These are phyloP conservation scores for Globisporangium rhizosaccharum DNA, from an alignment of 352 stramenopile genomes.

Conservation along the genomic window DNA sequence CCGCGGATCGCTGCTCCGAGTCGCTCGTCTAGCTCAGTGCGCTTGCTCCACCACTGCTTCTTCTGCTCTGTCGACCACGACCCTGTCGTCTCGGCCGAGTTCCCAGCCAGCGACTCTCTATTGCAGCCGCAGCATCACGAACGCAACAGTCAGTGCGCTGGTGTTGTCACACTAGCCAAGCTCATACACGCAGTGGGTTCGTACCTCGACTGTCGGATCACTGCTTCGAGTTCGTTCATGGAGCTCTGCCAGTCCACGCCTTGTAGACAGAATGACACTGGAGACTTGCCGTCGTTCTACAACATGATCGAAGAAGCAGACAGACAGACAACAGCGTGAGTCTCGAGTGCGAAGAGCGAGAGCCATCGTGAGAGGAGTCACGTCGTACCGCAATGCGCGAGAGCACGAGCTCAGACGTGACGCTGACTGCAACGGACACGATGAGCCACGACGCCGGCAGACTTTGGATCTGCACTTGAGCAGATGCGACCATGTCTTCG, in stretches of 20 bases:
- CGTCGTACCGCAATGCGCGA: slow-evolving; percentile 30
- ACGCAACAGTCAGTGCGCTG: too few species aligned
- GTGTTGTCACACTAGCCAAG: neutral
- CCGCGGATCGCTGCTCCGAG: slow-evolving; percentile 31
- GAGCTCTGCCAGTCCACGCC: slow-evolving; percentile 32
- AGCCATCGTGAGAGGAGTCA: neutral
- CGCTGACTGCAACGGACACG: slow-evolving; percentile 31
- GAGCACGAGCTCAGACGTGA: slow-evolving; percentile 43
- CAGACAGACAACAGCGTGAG: neutral
- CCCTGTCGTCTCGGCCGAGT: slow-evolving; percentile 44
- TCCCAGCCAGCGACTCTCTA: slow-evolving; percentile 54
- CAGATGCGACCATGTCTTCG: slow-evolving; percentile 12
- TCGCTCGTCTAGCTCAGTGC: slow-evolving; percentile 47
- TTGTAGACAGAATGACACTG: slow-evolving; percentile 47
- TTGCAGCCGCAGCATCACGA: neutral
- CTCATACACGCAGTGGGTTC: neutral
- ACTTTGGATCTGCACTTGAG: slow-evolving; percentile 19
- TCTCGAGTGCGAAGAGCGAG: neutral
- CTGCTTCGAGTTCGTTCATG: slow-evolving; percentile 34
- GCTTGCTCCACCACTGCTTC: slow-evolving; percentile 72
- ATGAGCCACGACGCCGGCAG: slow-evolving; percentile 39
- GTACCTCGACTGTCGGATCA: slow-evolving; percentile 64
- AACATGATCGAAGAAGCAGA: slow-evolving; percentile 6
- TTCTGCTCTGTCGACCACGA: slow-evolving; percentile 57
- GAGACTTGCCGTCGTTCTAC: slow-evolving; percentile 36